Percentiles rank a stretch among this genome's conserved stretches.
Evolutionary conservation across 805 yeast species (phyloP).

Genomic region (Candida stauntonica): DNA sequence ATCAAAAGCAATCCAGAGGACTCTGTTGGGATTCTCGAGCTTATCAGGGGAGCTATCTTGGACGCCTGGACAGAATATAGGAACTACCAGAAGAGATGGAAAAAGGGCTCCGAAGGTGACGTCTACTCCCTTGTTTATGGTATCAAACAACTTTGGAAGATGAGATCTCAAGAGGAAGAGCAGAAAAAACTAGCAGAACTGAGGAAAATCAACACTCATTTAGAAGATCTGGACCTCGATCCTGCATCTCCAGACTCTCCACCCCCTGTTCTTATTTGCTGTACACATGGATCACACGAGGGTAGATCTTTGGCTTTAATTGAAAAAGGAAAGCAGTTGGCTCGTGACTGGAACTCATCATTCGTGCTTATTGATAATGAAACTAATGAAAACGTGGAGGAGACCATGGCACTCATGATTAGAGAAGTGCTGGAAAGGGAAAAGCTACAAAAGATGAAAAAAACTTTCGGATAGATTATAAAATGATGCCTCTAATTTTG

Average conservation of each 20-base stretch:
- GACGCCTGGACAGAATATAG: constrained; percentile 75
- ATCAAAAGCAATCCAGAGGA: constrained; percentile 17
- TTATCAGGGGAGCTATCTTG: constrained; percentile 50
- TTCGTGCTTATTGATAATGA: constrained; percentile 60
- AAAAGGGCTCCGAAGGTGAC: constrained; percentile 63
- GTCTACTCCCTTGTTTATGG: constrained; percentile 56
- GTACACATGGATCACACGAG: constrained; percentile 56
- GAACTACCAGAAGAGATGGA: constrained; percentile 52
- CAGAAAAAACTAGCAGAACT: constrained; percentile 29
- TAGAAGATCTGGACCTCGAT: constrained; percentile 30
- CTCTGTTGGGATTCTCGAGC: constrained; percentile 29
- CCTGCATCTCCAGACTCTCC: constrained; percentile 38
- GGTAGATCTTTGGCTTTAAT: constrained; percentile 58
- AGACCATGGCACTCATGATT: constrained; percentile 50
- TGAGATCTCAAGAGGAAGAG: constrained; percentile 29
- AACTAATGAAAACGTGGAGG: constrained; percentile 49
- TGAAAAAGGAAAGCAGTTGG: constrained; percentile 52
- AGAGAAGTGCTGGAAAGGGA: constrained; percentile 54
- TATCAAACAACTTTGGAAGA: constrained; percentile 54
- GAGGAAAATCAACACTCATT: constrained; percentile 28
- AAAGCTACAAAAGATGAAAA: constrained; percentile 25
- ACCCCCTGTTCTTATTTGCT: constrained; percentile 67
- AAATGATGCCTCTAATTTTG: no score
- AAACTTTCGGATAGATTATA: constrained; percentile 13
- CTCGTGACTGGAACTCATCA: constrained; percentile 59